phyloP scores from a whole-genome alignment of 176 grass and related monocot species.

The Aegilops bicornis region DNA sequence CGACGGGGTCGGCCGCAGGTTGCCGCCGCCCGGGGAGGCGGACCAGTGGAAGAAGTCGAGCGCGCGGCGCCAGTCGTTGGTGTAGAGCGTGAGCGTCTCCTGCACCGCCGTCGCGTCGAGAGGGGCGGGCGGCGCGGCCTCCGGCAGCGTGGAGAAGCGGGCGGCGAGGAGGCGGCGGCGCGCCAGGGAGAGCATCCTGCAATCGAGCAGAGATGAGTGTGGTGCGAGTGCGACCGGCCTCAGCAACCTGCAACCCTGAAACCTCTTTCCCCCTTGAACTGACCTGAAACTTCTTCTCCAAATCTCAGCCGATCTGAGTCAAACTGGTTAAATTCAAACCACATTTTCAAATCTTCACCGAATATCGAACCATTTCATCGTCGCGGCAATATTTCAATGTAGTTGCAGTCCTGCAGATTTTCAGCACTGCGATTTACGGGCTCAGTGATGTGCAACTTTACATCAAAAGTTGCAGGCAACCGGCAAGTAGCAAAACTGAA shows the following conservation, averaged over 20 bases:
- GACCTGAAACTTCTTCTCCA: not conserved
- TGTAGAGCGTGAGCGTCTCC: conserved; percentile 71
- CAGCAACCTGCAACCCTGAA: not conserved
- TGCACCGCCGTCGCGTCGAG: conserved; percentile 53
- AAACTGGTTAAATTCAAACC: not conserved
- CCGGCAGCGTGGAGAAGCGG: conserved; percentile 30
- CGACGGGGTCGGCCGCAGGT: conserved; percentile 42
- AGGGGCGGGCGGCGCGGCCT: not conserved
- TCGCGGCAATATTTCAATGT: not conserved
- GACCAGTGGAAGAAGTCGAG: conserved; percentile 92
- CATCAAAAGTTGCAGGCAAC: not conserved
- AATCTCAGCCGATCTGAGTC: not conserved
- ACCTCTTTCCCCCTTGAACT: not conserved
- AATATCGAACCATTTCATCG: not conserved
- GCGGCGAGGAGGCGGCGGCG: conserved; percentile 6
- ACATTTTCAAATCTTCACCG: not conserved
- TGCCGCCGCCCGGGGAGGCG: conserved; percentile 36
- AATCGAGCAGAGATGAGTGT: not conserved
- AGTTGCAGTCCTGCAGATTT: not conserved
- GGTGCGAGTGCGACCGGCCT: not conserved
- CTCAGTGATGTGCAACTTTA: not conserved
- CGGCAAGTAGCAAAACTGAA: not conserved
- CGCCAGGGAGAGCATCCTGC: conserved; percentile 32
- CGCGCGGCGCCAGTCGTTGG: conserved; percentile 80
- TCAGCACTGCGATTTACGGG: not conserved